Base-by-base conservation (phyloP, 2,329 filamentous ascomycete genomes). In the Reticulascus tulasneorum region DNA sequence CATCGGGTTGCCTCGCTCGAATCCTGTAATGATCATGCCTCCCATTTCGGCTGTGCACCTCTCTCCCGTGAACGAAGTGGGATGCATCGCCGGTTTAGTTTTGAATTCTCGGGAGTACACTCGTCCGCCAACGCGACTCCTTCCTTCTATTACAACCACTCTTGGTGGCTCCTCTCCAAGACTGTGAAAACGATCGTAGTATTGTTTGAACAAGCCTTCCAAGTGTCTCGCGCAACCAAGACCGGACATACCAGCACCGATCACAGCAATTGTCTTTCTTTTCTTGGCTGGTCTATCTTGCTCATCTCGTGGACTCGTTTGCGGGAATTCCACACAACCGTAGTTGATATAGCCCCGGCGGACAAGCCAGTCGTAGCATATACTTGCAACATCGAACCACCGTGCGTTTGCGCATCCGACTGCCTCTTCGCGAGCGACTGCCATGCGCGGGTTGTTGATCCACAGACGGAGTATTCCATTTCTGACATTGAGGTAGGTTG, bases 1-100 rank as follows among this genome's bases (percentile, higher is more conserved):
- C 49, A 98, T 67, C 6, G 93, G 93, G 51, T 98, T 98, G 13
- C 94, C 94, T 47, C 87, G 79, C 48, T 97, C 89, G 56, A 97
- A 98, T 1, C 93, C 93, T 22, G 94, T 96, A 43, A 98, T 89
- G 42, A 98, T 97, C 73, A 98, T 95, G 37, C 91, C 93, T 19
- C 93, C 93, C 82, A 96, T 94, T 59, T 98, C 93, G 21, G 88
- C 93, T 15, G 90, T 97, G 53, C 84, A 84, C 33, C 79, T 69
- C 43, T 71, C 75, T 8, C 69, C 73, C 63, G 75, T 58, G 73
- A 77, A 62, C 55, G 47, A 69, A 51, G 55, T 70, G 63, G 55
- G 79, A 49, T 46, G 64, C 61, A 53, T 68, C 55, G 37, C 68
- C 60, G 58, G 75, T 59, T 67, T 84, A 65, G 66, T 79, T 72